Conservation (phyloP, 1,139 yeast species). For the Zhuliangozyma parablackwelliae region DNA sequence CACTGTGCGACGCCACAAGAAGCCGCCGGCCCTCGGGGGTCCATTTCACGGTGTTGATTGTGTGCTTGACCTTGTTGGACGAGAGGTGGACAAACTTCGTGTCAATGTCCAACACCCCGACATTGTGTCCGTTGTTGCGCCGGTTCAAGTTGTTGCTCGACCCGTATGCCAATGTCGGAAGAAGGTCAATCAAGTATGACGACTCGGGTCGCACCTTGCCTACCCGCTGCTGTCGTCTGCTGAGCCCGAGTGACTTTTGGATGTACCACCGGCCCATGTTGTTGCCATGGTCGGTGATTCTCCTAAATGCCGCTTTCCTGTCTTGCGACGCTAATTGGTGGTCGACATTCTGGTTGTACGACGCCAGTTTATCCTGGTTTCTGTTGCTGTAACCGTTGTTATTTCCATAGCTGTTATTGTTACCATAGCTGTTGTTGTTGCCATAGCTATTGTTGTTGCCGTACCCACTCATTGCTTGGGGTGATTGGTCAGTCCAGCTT, state of each 20-base stretch:
- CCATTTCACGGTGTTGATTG: conserved; percentile 88
- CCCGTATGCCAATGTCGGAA: conserved; percentile 67
- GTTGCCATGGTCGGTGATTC: conserved; percentile 87
- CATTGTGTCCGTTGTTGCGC: conserved; percentile 28
- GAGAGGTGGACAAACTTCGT: conserved; percentile 88
- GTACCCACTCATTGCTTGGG: neutral
- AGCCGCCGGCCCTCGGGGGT: conserved; percentile 94
- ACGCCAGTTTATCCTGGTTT: conserved; percentile 13
- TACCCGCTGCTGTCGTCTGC: conserved; percentile 33
- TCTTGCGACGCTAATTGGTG: conserved; percentile 45
- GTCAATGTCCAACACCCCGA: conserved; percentile 56
- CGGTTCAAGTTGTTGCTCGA: conserved; percentile 18
- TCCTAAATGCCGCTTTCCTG: conserved; percentile 58
- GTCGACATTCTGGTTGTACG: conserved; percentile 36
- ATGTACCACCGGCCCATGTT: conserved; percentile 73
- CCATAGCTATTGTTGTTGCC: neutral
- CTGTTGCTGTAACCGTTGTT: conserved; percentile 4
- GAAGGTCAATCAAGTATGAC: conserved; percentile 63
- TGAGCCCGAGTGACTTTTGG: conserved; percentile 51
- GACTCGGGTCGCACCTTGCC: conserved; percentile 74
- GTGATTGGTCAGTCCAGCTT: neutral
- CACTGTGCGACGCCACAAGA: conserved; percentile 86
- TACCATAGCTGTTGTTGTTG: conserved; percentile 2
- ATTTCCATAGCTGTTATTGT: conserved; percentile 1
- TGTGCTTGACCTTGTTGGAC: conserved; percentile 86